phyloP scores from a whole-genome alignment of 495 filamentous ascomycete species.

The Letharia columbiana region DNA sequence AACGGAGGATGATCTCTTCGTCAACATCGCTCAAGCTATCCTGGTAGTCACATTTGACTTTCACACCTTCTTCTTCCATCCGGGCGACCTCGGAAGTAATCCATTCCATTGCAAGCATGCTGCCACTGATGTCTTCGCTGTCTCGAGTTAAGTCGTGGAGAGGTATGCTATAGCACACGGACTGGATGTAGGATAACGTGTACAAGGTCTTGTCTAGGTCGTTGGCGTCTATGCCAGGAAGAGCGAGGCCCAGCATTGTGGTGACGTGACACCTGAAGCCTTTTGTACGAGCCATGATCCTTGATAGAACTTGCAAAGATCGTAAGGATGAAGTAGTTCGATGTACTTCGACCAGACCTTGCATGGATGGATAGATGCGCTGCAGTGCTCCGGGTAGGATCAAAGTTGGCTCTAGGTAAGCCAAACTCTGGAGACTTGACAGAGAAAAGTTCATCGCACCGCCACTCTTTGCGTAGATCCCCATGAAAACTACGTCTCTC shows the following conservation, averaged over 20 bases:
- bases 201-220: conserved; percentile 94
- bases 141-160: conserved; percentile 73
- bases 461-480: conserved; percentile 89
- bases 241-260: conserved; percentile 76
- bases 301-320: conserved; percentile 78
- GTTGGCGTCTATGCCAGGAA: conserved; percentile 96
- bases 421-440: conserved; percentile 77
- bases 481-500: conserved; percentile 94
- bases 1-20: conserved; percentile 86
- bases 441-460: conserved; percentile 86
- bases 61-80: conserved; percentile 80
- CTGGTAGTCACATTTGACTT: conserved; percentile 77
- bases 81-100: conserved; percentile 85
- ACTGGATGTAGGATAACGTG: conserved; percentile 88
- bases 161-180: conserved; percentile 89
- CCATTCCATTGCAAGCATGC: conserved; percentile 83
- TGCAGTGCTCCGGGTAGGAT: conserved; percentile 92
- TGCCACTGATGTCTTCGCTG: conserved; percentile 57
- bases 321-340: conserved; percentile 90
- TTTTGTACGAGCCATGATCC: conserved; percentile 80
- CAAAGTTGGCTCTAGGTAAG: conserved; percentile 83
- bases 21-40: conserved; percentile 73
- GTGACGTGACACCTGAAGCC: conserved; percentile 94
- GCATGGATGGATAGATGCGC: conserved; percentile 91
- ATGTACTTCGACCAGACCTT: conserved; percentile 94